Evolutionary conservation across 352 stramenopile genomes (phyloP).

Genomic region (Phytophthora boehmeriae): DNA sequence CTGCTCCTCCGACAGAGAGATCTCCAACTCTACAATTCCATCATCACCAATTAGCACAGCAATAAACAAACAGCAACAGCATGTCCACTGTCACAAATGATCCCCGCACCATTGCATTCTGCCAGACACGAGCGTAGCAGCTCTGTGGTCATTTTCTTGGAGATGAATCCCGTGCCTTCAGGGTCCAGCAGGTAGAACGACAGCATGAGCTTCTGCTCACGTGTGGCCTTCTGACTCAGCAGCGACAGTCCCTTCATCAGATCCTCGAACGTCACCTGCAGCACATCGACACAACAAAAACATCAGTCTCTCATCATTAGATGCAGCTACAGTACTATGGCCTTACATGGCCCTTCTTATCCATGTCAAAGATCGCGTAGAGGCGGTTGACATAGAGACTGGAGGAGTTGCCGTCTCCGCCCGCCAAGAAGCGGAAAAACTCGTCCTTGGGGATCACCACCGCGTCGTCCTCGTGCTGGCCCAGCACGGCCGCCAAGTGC

Average conservation of each 20-base stretch:
- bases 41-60: conserved; percentile 10
- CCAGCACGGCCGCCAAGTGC: conserved; percentile 69
- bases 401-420: conserved; percentile 61
- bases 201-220: conserved; percentile 87
- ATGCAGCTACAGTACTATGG: not conserved
- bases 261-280: conserved; percentile 83
- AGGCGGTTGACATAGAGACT: conserved; percentile 87
- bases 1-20: conserved; percentile 76
- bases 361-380: conserved; percentile 88
- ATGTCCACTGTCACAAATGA: not conserved
- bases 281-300: not conserved
- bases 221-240: conserved; percentile 84
- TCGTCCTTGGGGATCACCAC: conserved; percentile 86
- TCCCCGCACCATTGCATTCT: conserved; percentile 75
- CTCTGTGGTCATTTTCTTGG: conserved; percentile 83
- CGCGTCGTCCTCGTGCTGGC: conserved; percentile 67
- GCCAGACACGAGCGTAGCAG: conserved; percentile 83
- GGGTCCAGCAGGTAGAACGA: conserved; percentile 87
- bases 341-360: conserved; percentile 66
- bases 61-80: conserved; percentile 2
- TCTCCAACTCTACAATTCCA: conserved; percentile 69
- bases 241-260: conserved; percentile 82
- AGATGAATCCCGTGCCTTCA: conserved; percentile 81
- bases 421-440: conserved; percentile 86
- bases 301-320: not conserved